Evolutionary conservation across 495 filamentous ascomycete genomes (phyloP), one percentile per base, ranked within the genome.

Genomic region (Neurospora sp.): DNA sequence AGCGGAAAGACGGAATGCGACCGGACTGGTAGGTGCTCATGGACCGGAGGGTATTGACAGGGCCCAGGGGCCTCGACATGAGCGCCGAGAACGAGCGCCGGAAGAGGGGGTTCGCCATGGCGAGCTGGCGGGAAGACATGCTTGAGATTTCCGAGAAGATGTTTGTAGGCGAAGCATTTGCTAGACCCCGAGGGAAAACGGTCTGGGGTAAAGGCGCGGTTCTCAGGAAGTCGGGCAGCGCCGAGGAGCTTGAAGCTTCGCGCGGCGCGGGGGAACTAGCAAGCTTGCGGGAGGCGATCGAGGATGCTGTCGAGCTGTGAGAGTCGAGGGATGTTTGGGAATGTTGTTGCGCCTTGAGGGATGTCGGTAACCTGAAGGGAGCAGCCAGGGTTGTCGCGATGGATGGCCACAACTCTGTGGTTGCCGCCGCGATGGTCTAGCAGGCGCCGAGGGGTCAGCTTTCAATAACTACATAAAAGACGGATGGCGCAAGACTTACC

Each of bases 381-480:
- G 82, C 70, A 20, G 79, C 75, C 69, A 89, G 76, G 22, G 83
- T 79, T 73, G 80, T 84, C 45, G 84, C 81, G 72, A 89, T 82
- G 20, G 86, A 86, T 31, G 88, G 87, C 86, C 85, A 88, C 73
- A 88, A 72, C 53, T 88, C 86, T 69, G 83, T 79, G 3, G 86
- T 84, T 72, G 83, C 83, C 45, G 85, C 83, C 69, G 83, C 84
- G 70, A 88, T 80, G 70, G 78, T 82, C 84, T 86, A 40, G 27
- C 27, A 68, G 48, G 17, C 53, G 72, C 53, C 45, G 69, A 65
- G 8, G 41, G 38, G 69, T 53, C 39, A 70, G 72, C 41, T 35
- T 37, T 37, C 22, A 9, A 69, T 38, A 45, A 9, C 17, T 69
- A 45, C 12, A 53, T 16, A 42, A 59, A 59, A 38, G 17, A 38